These are phyloP conservation scores for Xylaria flabelliformis DNA, from an alignment of 495 filamentous ascomycete species.

Conservation along the genomic window DNA sequence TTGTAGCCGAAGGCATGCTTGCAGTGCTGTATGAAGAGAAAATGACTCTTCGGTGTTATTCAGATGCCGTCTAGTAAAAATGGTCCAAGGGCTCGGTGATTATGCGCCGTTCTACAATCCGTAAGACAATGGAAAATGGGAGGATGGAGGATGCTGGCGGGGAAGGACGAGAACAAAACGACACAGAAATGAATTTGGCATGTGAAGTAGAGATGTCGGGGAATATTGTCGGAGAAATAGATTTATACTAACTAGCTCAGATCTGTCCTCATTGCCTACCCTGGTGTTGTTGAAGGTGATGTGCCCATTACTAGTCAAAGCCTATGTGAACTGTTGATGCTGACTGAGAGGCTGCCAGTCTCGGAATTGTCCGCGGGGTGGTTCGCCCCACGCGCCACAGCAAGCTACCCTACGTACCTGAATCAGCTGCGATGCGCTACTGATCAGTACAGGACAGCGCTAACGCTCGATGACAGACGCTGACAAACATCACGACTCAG, in stretches of 20 bases:
- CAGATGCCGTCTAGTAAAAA: neutral
- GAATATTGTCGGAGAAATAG: neutral
- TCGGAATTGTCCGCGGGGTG: conserved; percentile 17
- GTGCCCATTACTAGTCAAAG: neutral
- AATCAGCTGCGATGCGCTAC: neutral
- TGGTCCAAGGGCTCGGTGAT: neutral
- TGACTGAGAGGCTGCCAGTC: conserved; percentile 1
- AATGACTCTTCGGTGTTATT: neutral
- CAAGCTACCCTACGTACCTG: neutral
- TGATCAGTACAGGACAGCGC: conserved; percentile 7
- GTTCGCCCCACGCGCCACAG: conserved; percentile 14
- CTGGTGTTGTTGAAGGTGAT: neutral
- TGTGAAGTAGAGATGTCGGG: neutral
- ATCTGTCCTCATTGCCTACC: neutral
- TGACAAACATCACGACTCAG: conserved; percentile 35
- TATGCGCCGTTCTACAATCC: neutral
- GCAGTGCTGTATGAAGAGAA: neutral
- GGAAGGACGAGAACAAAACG: neutral
- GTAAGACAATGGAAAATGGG: neutral
- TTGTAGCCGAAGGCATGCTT: conserved; percentile 51
- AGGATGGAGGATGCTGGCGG: neutral
- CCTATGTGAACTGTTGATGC: neutral
- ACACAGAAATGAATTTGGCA: neutral
- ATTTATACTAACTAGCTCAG: neutral
- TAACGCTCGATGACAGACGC: conserved; percentile 34